Conservation (phyloP, 139 green algal genomes). For the Chlamydomonas sphaeroides region DNA sequence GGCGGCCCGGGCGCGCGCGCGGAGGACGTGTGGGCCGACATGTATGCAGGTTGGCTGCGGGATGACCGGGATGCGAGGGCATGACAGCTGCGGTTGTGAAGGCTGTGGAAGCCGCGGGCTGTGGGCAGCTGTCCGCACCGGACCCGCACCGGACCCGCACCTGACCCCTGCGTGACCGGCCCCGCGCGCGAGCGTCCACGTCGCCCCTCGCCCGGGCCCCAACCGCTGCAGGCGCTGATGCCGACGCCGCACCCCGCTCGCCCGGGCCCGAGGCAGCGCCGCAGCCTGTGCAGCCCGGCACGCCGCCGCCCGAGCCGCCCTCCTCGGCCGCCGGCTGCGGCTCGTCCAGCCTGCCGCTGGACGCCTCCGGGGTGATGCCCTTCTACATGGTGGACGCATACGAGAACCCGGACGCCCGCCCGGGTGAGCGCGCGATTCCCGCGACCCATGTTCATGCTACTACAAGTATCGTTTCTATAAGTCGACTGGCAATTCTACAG, state of each 20-base stretch:
- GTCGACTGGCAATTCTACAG: no score
- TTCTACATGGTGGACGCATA: conserved; percentile 94
- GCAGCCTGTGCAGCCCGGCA: neutral
- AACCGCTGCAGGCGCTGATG: conserved; percentile 3
- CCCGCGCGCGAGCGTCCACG: no score
- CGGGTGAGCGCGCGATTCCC: conserved; percentile 51
- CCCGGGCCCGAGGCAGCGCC: neutral
- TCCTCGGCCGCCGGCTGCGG: neutral
- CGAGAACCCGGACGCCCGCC: conserved; percentile 77
- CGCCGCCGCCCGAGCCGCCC: conserved; percentile 1
- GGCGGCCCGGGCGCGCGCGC: neutral
- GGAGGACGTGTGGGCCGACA: conserved; percentile 66
- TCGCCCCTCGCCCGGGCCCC: no score
- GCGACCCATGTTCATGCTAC: no score
- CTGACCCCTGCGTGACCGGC: no score
- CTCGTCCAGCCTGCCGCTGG: conserved; percentile 79
- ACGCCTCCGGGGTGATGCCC: conserved; percentile 72
- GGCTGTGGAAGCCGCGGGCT: no score
- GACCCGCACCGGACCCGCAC: no score
- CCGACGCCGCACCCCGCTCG: neutral
- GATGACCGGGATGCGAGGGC: neutral
- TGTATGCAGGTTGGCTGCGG: conserved; percentile 54
- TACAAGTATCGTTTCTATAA: no score
- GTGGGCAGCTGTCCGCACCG: no score
- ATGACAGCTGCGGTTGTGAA: no score